Evolutionary conservation across 2,329 filamentous ascomycete species (phyloP).

Genomic region (Aspergillus pseudonomiae): DNA sequence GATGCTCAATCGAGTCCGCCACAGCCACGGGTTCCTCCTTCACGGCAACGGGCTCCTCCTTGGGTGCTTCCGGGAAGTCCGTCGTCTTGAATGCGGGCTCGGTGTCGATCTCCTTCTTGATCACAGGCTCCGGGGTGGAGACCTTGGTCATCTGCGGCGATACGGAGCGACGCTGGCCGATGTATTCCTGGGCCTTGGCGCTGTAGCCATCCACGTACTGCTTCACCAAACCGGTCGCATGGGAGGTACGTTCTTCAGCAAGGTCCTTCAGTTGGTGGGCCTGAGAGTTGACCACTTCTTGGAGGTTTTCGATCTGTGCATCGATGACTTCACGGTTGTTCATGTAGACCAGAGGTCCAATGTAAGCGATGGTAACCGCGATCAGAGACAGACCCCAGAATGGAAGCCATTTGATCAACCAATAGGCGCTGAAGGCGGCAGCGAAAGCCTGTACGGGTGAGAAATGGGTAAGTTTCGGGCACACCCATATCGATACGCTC

Average conservation of each 20-base stretch:
- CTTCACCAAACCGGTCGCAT: constrained; percentile 60
- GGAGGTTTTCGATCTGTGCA: constrained; percentile 58
- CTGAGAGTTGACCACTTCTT: constrained; percentile 59
- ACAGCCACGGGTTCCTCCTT: constrained; percentile 37
- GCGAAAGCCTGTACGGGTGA: constrained; percentile 56
- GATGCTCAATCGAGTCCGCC: constrained; percentile 33
- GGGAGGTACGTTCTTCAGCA: constrained; percentile 62
- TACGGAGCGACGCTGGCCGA: constrained; percentile 43
- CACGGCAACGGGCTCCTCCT: constrained; percentile 39
- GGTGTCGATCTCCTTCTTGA: constrained; percentile 41
- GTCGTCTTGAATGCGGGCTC: constrained; percentile 45
- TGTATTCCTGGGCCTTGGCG: constrained; percentile 61
- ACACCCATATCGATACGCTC: not conserved
- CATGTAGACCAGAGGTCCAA: constrained; percentile 65
- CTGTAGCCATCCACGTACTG: constrained; percentile 64
- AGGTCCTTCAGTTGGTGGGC: constrained; percentile 62
- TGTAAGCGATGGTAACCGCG: constrained; percentile 58
- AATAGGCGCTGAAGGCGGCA: constrained; percentile 63
- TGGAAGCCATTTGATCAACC: constrained; percentile 67
- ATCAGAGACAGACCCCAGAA: constrained; percentile 65
- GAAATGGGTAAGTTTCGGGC: not conserved
- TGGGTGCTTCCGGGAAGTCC: constrained; percentile 55
- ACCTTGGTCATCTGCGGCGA: constrained; percentile 38
- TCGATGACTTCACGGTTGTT: constrained; percentile 68
- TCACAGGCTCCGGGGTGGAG: constrained; percentile 19